Conservation (phyloP, 352 stramenopile genomes). For the Phytophthora agathidicida region DNA sequence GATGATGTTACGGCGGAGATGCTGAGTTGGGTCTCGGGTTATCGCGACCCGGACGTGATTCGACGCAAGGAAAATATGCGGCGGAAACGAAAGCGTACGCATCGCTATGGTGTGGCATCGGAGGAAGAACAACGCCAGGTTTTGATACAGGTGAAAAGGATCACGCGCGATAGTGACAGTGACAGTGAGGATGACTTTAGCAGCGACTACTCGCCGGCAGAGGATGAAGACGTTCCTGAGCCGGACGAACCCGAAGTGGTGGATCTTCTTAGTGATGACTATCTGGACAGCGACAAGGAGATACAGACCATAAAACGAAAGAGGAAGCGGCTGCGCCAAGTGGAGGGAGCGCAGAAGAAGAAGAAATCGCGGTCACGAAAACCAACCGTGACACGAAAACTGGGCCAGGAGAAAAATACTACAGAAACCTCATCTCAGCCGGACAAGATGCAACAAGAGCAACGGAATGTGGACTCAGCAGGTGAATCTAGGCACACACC, state of each 20-base stretch:
- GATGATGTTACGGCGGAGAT: constrained; percentile 52
- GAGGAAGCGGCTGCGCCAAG: constrained; percentile 32
- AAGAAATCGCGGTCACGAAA: constrained; percentile 30
- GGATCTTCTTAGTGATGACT: constrained; percentile 58
- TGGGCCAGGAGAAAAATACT: constrained; percentile 6
- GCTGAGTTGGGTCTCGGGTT: constrained; percentile 60
- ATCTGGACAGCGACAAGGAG: constrained; percentile 43
- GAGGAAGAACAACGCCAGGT: constrained; percentile 50
- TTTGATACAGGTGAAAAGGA: constrained; percentile 42
- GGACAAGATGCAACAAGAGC: background rate
- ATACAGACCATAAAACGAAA: constrained; percentile 21
- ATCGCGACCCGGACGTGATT: constrained; percentile 61
- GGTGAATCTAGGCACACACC: background rate
- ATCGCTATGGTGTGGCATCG: constrained; percentile 44
- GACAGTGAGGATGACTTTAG: constrained; percentile 38
- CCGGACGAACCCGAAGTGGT: constrained; percentile 40
- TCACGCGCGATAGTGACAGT: constrained; percentile 41
- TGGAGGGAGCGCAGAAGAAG: constrained; percentile 17
- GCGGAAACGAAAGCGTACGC: constrained; percentile 42
- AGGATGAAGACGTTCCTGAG: constrained; percentile 42
- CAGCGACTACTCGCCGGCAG: constrained; percentile 52
- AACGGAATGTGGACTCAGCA: no score
- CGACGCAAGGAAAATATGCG: constrained; percentile 59
- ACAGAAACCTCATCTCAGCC: background rate
- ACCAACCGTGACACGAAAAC: constrained; percentile 25